A percentile compares a stretch with the other conserved stretches of the same genome.
Conservation (phyloP, 1,284 basidiomycete species). For the Sutorius eximius region DNA sequence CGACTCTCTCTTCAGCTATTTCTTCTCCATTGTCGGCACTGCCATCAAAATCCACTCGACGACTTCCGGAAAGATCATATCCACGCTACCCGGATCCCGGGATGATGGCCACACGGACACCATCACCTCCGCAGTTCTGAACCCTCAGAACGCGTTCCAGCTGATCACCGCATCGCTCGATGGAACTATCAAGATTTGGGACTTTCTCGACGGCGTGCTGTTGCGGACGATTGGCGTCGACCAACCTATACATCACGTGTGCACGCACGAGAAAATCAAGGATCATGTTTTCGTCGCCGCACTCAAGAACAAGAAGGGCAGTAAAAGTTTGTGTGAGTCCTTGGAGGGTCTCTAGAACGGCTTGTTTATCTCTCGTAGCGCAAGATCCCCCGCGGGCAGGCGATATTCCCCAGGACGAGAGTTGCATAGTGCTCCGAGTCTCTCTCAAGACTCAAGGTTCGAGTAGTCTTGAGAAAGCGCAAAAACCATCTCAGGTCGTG, state of each 20-base stretch:
- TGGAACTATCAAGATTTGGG: slow-evolving; percentile 88
- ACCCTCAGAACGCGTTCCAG: slow-evolving; percentile 88
- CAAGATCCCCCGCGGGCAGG: slow-evolving; percentile 4
- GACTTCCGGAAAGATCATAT: slow-evolving; percentile 74
- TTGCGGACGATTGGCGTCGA: slow-evolving; percentile 72
- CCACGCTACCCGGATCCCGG: slow-evolving; percentile 64
- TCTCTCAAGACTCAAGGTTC: slow-evolving; percentile 53
- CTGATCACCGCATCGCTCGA: slow-evolving; percentile 85
- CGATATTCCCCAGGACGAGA: slow-evolving; percentile 41
- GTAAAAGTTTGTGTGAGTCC: slow-evolving; percentile 41
- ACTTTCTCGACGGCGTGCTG: slow-evolving; percentile 85
- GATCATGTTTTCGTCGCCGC: slow-evolving; percentile 72
- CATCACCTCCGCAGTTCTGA: slow-evolving; percentile 78
- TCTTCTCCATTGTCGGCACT: slow-evolving; percentile 78
- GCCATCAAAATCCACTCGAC: slow-evolving; percentile 83
- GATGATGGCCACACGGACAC: slow-evolving; percentile 48
- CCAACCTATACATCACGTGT: slow-evolving; percentile 73
- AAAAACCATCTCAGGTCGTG: slow-evolving; percentile 51
- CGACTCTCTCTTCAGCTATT: slow-evolving; percentile 60
- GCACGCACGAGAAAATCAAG: slow-evolving; percentile 64
- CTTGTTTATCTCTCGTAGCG: slow-evolving; percentile 10
- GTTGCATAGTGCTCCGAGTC: slow-evolving; percentile 57
- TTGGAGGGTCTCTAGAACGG: slow-evolving; percentile 1
- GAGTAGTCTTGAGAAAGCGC: slow-evolving; percentile 42
- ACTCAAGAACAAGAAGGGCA: slow-evolving; percentile 49